Conservation (phyloP, 805 yeast species). For the Candida ulmi region DNA sequence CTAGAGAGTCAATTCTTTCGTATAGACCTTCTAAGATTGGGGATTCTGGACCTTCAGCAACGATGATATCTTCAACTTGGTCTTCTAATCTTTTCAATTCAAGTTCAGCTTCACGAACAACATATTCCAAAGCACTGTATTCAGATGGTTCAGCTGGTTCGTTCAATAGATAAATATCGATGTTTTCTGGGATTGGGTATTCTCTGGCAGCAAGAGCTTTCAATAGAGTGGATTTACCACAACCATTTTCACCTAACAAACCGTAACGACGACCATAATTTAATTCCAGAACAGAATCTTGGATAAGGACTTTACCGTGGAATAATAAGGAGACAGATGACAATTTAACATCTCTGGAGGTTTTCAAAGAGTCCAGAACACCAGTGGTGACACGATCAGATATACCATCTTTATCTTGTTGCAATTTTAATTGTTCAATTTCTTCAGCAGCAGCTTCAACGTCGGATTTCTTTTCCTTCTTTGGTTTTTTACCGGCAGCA, state of each 20-base stretch:
- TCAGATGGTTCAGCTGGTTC: slow-evolving; percentile 98
- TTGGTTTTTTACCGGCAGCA: slow-evolving; percentile 69
- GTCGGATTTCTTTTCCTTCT: slow-evolving; percentile 44
- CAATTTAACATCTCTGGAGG: slow-evolving; percentile 91
- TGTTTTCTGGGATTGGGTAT: slow-evolving; percentile 87
- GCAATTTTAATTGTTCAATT: slow-evolving; percentile 83
- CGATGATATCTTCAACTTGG: slow-evolving; percentile 81
- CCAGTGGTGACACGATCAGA: slow-evolving; percentile 98
- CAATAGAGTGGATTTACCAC: slow-evolving; percentile 95
- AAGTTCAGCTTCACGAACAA: slow-evolving; percentile 91
- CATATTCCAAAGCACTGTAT: slow-evolving; percentile 89
- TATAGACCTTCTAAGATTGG: slow-evolving; percentile 80
- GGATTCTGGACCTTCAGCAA: slow-evolving; percentile 92
- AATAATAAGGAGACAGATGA: slow-evolving; percentile 86
- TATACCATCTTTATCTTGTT: slow-evolving; percentile 88
- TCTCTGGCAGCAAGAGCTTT: slow-evolving; percentile 94
- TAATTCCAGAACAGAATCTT: slow-evolving; percentile 87
- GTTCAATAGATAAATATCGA: slow-evolving; percentile 88
- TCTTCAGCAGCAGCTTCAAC: slow-evolving; percentile 60
- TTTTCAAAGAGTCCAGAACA: slow-evolving; percentile 81
- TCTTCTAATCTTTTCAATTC: slow-evolving; percentile 90
- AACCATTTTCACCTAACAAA: slow-evolving; percentile 95
- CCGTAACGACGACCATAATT: slow-evolving; percentile 98
- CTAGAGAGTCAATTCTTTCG: slow-evolving; percentile 94
- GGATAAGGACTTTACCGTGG: slow-evolving; percentile 96